Conservation (phyloP, 2,329 filamentous ascomycete genomes). For the Aaosphaeria pasadenensis region DNA sequence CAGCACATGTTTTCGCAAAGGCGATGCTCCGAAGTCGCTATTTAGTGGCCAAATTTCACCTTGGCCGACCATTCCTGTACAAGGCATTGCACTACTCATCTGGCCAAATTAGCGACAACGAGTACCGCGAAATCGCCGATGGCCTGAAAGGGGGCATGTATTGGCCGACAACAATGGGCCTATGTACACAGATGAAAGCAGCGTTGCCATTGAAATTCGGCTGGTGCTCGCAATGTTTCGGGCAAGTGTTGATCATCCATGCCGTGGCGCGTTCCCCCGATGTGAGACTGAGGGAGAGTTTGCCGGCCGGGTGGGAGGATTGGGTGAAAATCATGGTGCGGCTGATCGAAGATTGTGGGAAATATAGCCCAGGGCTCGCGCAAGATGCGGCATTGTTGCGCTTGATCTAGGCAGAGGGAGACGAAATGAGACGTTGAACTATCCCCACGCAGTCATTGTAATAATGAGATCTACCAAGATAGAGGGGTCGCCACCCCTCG, state of each 20-base stretch:
- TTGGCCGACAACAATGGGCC: conserved; percentile 36
- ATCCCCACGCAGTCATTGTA: too few relatives aligned
- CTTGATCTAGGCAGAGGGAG: conserved; percentile 15
- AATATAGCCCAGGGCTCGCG: conserved; percentile 32
- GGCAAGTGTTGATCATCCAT: conserved; percentile 34
- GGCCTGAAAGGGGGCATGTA: conserved; percentile 33
- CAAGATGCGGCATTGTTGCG: conserved; percentile 33
- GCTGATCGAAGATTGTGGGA: conserved; percentile 29
- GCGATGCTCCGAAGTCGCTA: conserved; percentile 39
- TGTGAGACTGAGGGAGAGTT: conserved; percentile 23
- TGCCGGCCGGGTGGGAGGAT: conserved; percentile 33
- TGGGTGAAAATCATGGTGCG: conserved; percentile 37
- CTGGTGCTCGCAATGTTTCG: conserved; percentile 38
- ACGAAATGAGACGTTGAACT: too few relatives aligned
- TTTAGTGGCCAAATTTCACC: conserved; percentile 36
- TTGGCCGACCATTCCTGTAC: conserved; percentile 37
- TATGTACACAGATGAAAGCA: conserved; percentile 35
- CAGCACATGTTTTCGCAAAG: conserved; percentile 36
- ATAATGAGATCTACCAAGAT: too few relatives aligned
- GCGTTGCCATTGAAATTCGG: conserved; percentile 37
- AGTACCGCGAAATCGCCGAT: conserved; percentile 28
- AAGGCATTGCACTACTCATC: conserved; percentile 33
- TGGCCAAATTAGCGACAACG: conserved; percentile 22
- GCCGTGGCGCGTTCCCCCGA: conserved; percentile 28
- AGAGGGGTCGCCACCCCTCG: too few relatives aligned